Evolutionary conservation across 2,329 filamentous ascomycete species (phyloP), one percentile per base, ranked within the genome.

Genomic region (Endothia cerciana): DNA sequence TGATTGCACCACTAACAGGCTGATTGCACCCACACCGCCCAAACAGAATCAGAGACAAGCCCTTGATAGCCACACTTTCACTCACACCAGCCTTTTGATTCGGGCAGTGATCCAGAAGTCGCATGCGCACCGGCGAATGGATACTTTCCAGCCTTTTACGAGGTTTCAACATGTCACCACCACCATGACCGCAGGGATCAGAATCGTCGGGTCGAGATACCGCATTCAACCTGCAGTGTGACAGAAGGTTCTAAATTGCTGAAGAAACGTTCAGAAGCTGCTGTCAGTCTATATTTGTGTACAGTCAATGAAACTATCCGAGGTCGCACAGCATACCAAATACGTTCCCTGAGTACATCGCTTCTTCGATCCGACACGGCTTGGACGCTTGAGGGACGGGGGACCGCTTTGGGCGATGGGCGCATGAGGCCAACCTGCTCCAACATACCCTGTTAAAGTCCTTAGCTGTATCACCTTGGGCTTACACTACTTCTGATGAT

Each of bases 1-100:
- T 22, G 69, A 69, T 64, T 70, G 70, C 49, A 66, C 70, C 38
- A 70, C 64, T 17, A 71, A 74, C 66, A 71, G 70, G 40, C 72
- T 77, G 17, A 69, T 70, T 36, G 75, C 76, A 25, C 74, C 74
- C 25, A 72, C 73, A 55, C 72, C 73, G 19, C 64, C 74, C 38
- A 73, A 76, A 36, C 30, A 36, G 11, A 33, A 33, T 10, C 49
- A 53, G 49, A 53, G 22, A 19, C 25, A 30, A 47, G 22, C 43
- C 43, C 19, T 47, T 47, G 43, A 47, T 8, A 47, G 43, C 19
- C 43, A 45, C 17, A 10, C 41, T 3, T n/a, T 7, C 17, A 10
- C 17, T 19, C 41, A 45, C 41, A 45, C 19, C 43, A 47, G 43
- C 43, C 25, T 53, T 19, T 1, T 4, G 49, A 5, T 10, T 17